phyloP scores from a whole-genome alignment of 768 basidiomycete genomes.

The Coprinopsis sp. region DNA sequence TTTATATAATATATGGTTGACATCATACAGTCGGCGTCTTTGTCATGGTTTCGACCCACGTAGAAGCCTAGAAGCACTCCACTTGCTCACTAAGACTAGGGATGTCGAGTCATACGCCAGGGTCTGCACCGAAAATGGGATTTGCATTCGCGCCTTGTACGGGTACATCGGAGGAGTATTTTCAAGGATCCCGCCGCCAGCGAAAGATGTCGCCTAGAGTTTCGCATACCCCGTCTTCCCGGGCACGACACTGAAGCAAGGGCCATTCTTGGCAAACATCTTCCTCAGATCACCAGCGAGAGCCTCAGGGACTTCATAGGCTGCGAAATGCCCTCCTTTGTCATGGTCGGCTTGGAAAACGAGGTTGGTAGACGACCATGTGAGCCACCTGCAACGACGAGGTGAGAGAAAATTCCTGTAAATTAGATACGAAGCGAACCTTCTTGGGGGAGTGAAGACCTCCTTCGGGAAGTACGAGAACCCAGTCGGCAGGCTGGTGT shows the following conservation, averaged over 20 bases:
- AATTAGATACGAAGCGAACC: conserved; percentile 23
- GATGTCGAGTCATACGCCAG: too few relatives aligned
- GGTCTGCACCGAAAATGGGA: too few relatives aligned
- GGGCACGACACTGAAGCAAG: conserved; percentile 21
- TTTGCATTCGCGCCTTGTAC: too few relatives aligned
- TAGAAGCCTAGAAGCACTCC: too few relatives aligned
- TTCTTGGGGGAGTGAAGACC: conserved; percentile 25
- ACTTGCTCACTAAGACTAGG: too few relatives aligned
- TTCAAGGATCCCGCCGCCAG: too few relatives aligned
- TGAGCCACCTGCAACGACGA: conserved; percentile 32
- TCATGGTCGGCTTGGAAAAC: conserved; percentile 36
- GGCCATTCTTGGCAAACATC: conserved; percentile 38
- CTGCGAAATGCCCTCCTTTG: conserved; percentile 44
- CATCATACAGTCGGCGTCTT: too few relatives aligned
- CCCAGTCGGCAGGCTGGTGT: conserved; percentile 37
- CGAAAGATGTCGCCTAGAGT: too few relatives aligned
- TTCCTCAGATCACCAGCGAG: conserved; percentile 37
- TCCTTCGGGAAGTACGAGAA: conserved; percentile 53
- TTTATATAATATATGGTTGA: too few relatives aligned
- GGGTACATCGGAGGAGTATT: too few relatives aligned
- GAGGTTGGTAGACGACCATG: conserved; percentile 18
- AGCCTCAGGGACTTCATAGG: conserved; percentile 23
- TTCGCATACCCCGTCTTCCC: conserved; percentile 6
- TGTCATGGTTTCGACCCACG: too few relatives aligned
- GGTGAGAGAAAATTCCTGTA: neutral